Conservation (phyloP, 2,329 filamentous ascomycete species). For the Chaetomium sp. region DNA sequence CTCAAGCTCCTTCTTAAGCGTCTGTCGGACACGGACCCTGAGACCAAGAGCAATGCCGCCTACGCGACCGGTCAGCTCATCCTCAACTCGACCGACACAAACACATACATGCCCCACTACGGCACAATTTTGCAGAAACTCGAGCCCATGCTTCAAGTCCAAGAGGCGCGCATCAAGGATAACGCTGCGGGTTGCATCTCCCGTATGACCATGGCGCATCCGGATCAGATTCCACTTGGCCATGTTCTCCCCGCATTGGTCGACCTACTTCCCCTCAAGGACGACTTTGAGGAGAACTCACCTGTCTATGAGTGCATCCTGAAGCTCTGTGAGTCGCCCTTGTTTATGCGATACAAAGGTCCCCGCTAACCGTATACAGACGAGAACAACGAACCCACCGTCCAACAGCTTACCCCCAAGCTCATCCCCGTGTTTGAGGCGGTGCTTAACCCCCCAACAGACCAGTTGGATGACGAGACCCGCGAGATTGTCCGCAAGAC, state of each 20-base stretch:
- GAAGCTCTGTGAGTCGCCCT: conserved; percentile 63
- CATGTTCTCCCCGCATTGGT: conserved; percentile 83
- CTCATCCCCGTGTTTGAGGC: conserved; percentile 72
- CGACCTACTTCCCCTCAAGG: conserved; percentile 78
- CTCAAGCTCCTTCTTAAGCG: conserved; percentile 83
- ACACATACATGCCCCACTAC: conserved; percentile 74
- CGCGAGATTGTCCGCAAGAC: conserved; percentile 66
- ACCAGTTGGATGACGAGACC: conserved; percentile 74
- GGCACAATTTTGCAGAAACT: conserved; percentile 79
- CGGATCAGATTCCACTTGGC: conserved; percentile 75
- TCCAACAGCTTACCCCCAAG: conserved; percentile 69
- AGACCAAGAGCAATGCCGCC: conserved; percentile 93
- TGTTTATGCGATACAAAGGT: background rate
- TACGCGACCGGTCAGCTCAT: conserved; percentile 88
- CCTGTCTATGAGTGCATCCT: conserved; percentile 90
- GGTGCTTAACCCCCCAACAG: conserved; percentile 70
- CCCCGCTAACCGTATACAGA: conserved; percentile 46
- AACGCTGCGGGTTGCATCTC: conserved; percentile 90
- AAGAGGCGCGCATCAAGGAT: conserved; percentile 81
- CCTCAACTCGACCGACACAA: conserved; percentile 73
- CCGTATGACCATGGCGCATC: conserved; percentile 88
- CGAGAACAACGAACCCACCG: conserved; percentile 67
- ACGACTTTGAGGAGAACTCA: conserved; percentile 96
- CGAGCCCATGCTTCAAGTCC: conserved; percentile 77
- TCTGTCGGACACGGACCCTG: conserved; percentile 82